These are phyloP conservation scores for Aristolochia contorta DNA, from an alignment of 164 flowering plant species.

Conservation along the genomic window DNA sequence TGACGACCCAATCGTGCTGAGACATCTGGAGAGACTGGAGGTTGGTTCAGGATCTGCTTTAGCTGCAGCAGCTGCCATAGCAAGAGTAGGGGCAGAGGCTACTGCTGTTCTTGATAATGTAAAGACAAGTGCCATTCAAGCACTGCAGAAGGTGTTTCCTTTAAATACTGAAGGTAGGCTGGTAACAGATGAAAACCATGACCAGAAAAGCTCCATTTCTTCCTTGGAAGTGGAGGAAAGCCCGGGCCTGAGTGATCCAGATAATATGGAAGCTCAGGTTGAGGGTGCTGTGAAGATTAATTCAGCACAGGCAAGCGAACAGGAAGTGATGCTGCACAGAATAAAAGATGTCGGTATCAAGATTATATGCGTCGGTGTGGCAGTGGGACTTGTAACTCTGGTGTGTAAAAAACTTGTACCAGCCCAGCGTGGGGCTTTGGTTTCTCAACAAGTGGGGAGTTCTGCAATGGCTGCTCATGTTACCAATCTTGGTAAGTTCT, in stretches of 20 bases:
- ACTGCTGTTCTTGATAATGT: constrained; percentile 81
- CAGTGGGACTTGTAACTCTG: constrained; percentile 55
- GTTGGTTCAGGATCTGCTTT: constrained; percentile 79
- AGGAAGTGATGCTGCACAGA: constrained; percentile 41
- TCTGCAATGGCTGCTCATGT: constrained; percentile 57
- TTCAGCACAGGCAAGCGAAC: constrained; percentile 26
- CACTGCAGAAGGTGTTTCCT: constrained; percentile 83
- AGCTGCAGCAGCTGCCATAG: constrained; percentile 98
- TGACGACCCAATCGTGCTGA: constrained; percentile 82
- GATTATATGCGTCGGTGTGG: constrained; percentile 68
- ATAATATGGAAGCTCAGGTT: constrained; percentile 17
- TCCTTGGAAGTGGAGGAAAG: constrained; percentile 20
- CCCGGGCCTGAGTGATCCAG: constrained; percentile 14
- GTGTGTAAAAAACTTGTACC: constrained; percentile 55
- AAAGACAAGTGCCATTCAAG: constrained; percentile 70
- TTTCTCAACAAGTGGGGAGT: constrained; percentile 29
- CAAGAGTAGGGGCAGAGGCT: constrained; percentile 81
- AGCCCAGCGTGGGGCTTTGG: constrained; percentile 21
- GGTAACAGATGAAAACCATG: constrained; percentile 27
- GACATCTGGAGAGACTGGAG: constrained; percentile 76
- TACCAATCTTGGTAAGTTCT: constrained; percentile 43
- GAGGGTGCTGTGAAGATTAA: constrained; percentile 22
- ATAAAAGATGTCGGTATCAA: constrained; percentile 76
- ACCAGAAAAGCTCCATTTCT: constrained; percentile 12
- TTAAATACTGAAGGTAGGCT: constrained; percentile 23